Base-by-base conservation (phyloP, 441 rosid genomes). In the Pelargonium citronellum region DNA sequence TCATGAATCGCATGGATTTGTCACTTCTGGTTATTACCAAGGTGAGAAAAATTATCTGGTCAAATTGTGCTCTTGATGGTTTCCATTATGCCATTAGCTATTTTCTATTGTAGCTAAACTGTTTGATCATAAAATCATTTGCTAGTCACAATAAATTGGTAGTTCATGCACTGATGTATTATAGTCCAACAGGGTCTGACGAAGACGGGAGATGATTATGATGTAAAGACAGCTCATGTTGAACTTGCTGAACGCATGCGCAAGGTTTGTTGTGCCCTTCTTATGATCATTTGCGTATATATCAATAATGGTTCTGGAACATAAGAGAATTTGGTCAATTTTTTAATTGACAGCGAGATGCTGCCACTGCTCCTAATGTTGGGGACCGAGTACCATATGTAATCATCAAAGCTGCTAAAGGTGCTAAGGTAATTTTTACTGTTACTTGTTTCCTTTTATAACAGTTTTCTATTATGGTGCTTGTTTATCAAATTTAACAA, bases 211-310 rank as follows among this genome's bases (percentile, higher is more conserved):
- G 99, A 95, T 71, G 95, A 95, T 76, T 95, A 95, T 47, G 96
- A 90, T 82, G 95, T 90, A 55, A 95, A 95, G 85, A 77, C 96
- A 73, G 99, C 98, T 78, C 98, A 95, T 78, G 99, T 88, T 71
- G 92, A 92, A 81, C 96, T 95, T 73, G 99, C 98, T 71, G 98
- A 95, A 75, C 95, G 98, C 74, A 95, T 95, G 98, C 97, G 98
- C 78, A 92, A 90, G 98, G 98, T 89, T 75, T 34, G 81, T 78
- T n/a, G 11, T 70, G 53, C 67, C 68, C 20, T 71, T 24, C 67
- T 69, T 46, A 68, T 53, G 13, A 6, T 67, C 30, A 53, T 69
- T 65, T 49, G 16, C 6, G 9, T 57, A 2, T 61, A 61, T 61
- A 13, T 27, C 24, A 46, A 11, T 46, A 46, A 11, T 46, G 51